These are phyloP conservation scores for Scutellaria minor DNA, from an alignment of 257 asterid species.

Conservation along the genomic window DNA sequence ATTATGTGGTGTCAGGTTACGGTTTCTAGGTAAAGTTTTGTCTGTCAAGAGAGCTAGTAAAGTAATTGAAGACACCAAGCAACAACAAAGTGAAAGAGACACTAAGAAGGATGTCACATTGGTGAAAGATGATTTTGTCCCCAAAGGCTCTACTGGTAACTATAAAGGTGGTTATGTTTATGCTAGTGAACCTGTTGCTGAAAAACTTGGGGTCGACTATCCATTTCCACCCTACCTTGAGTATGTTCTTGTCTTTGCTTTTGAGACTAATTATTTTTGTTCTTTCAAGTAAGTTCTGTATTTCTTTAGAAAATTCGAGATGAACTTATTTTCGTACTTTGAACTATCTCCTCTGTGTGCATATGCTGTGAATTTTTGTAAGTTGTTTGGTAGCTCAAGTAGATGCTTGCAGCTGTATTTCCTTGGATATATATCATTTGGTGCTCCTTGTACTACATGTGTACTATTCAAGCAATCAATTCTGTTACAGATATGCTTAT, in stretches of 20 bases:
- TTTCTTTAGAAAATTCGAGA: neutral
- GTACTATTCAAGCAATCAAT: constrained; percentile 25
- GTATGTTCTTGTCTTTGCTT: constrained; percentile 50
- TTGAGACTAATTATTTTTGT: constrained; percentile 16
- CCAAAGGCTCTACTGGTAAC: constrained; percentile 39
- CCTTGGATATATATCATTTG: neutral
- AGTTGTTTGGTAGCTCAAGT: constrained; percentile 26
- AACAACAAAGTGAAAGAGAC: constrained; percentile 43
- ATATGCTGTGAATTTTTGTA: constrained; percentile 7
- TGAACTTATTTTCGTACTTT: constrained; percentile 8
- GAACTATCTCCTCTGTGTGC: neutral
- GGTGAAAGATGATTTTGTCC: constrained; percentile 39
- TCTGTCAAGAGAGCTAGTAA: constrained; percentile 69
- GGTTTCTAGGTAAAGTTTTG: constrained; percentile 82
- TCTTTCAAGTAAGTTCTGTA: constrained; percentile 18
- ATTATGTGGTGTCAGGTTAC: constrained; percentile 53
- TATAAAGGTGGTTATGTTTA: constrained; percentile 34
- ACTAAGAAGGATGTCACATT: constrained; percentile 38
- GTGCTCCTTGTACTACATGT: constrained; percentile 14
- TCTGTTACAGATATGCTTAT: constrained; percentile 74
- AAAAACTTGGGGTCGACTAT: constrained; percentile 85
- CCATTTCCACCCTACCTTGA: constrained; percentile 95
- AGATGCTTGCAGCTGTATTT: constrained; percentile 26
- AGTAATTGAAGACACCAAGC: constrained; percentile 44
- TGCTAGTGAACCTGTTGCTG: constrained; percentile 69